phyloP scores from a whole-genome alignment of 768 basidiomycete species.

The Podaxis rugospora region DNA sequence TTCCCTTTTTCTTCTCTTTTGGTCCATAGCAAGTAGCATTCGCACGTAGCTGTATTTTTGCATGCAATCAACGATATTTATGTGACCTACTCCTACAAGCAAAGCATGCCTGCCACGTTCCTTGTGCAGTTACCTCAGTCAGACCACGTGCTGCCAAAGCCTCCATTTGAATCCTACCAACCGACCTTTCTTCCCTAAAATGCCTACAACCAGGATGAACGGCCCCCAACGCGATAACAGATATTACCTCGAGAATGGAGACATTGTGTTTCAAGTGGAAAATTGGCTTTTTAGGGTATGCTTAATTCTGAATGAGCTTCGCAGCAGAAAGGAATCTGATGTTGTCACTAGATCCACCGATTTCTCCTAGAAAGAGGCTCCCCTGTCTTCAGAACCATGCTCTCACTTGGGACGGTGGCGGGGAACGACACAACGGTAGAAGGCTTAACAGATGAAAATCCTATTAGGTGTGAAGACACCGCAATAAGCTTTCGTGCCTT shows the following conservation, averaged over 20 bases:
- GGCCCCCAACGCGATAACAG: not conserved
- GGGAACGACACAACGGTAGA: not conserved
- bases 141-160: not conserved
- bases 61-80: conserved; percentile 4
- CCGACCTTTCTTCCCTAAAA: too few relatives aligned
- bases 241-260: conserved; percentile 2
- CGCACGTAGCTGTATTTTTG: not conserved
- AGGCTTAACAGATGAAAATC: not conserved
- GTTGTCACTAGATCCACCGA: not conserved
- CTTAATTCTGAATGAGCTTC: not conserved
- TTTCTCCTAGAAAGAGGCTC: not conserved
- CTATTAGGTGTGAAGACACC: not conserved
- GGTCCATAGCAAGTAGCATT: conserved; percentile 5
- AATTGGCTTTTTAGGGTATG: not conserved
- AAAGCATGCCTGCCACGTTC: not conserved
- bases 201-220: too few relatives aligned
- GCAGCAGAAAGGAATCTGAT: not conserved
- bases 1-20: conserved; percentile 7
- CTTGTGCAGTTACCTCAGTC: not conserved
- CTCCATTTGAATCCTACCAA: too few relatives aligned
- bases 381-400: not conserved
- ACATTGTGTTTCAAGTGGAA: not conserved
- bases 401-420: not conserved
- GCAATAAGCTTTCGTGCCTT: not conserved
- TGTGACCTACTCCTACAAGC: not conserved